These are phyloP conservation scores for Calycina marina DNA, from an alignment of 2,329 filamentous ascomycete genomes.

Conservation along the genomic window DNA sequence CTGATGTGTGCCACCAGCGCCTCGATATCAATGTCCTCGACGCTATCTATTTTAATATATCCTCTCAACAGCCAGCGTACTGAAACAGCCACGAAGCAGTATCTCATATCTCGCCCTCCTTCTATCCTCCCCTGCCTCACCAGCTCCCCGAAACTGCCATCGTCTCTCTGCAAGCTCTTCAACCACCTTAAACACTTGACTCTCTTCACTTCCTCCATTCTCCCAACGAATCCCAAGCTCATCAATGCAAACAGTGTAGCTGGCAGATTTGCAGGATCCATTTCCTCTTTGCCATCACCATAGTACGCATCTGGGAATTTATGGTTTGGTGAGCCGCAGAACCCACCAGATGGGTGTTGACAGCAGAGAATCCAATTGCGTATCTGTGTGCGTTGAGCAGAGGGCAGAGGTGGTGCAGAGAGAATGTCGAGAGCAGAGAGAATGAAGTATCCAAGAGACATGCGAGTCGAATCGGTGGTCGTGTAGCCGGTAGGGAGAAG, in stretches of 20 bases:
- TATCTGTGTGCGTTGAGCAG: constrained; percentile 31
- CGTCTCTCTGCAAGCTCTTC: constrained; percentile 55
- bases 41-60: constrained; percentile 36
- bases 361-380: constrained; percentile 74
- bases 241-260: constrained; percentile 82
- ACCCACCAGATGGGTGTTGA: constrained; percentile 76
- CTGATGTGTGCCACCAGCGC: constrained; percentile 57
- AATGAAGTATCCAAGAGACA: constrained; percentile 82
- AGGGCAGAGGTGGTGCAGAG: constrained; percentile 39
- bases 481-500: constrained; percentile 75
- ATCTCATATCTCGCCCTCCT: constrained; percentile 73
- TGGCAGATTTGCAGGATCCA: constrained; percentile 71
- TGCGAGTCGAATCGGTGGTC: constrained; percentile 76
- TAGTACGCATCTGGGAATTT: constrained; percentile 23
- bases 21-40: constrained; percentile 62
- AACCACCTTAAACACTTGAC: constrained; percentile 60
- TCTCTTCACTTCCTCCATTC: constrained; percentile 51
- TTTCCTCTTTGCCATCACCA: constrained; percentile 32
- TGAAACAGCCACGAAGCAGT: constrained; percentile 71
- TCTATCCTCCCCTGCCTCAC: constrained; percentile 43
- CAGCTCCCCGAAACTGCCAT: constrained; percentile 87
- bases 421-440: constrained; percentile 76
- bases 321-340: constrained; percentile 72
- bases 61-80: constrained; percentile 73
- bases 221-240: constrained; percentile 46